A percentile compares a stretch with the other conserved stretches of the same genome.
Evolutionary conservation across 495 filamentous ascomycete genomes (phyloP).

Genomic region (Pseudoneurospora amorphoporcata): DNA sequence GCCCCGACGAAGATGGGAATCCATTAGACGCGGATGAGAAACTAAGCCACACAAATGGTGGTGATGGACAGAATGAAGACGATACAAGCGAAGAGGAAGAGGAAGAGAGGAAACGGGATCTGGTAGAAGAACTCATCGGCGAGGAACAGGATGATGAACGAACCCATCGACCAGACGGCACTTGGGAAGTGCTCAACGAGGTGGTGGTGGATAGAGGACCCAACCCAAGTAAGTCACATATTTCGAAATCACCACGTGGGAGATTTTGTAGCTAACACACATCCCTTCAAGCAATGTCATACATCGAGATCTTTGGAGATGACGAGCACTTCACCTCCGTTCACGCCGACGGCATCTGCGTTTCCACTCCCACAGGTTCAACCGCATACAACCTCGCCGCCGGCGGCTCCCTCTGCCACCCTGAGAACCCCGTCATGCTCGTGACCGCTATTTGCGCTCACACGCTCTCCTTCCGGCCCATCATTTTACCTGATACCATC

Average conservation of each 20-base stretch:
- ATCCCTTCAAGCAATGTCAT: conserved; percentile 57
- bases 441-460: conserved; percentile 94
- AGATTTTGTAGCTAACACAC: conserved; percentile 3
- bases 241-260: conserved; percentile 2
- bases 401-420: conserved; percentile 89
- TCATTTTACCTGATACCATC: conserved; percentile 91
- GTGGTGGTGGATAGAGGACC: conserved; percentile 84
- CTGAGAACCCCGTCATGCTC: conserved; percentile 93
- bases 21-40: neutral
- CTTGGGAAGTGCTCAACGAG: conserved; percentile 87
- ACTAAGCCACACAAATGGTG: neutral
- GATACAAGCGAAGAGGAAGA: conserved; percentile 18
- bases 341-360: conserved; percentile 79
- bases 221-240: conserved; percentile 57
- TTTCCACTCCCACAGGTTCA: conserved; percentile 84
- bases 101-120: conserved; percentile 39
- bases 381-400: conserved; percentile 97
- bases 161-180: conserved; percentile 71
- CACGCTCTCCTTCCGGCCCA: conserved; percentile 88
- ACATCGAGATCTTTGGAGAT: conserved; percentile 86
- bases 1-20: conserved; percentile 3
- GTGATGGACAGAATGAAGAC: conserved; percentile 2
- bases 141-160: conserved; percentile 68
- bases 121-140: conserved; percentile 85
- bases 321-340: conserved; percentile 88